A percentile compares a stretch with the other conserved stretches of the same genome.
Evolutionary conservation across 129 eudicot genomes (phyloP).

Genomic region (Lactuca saligna): DNA sequence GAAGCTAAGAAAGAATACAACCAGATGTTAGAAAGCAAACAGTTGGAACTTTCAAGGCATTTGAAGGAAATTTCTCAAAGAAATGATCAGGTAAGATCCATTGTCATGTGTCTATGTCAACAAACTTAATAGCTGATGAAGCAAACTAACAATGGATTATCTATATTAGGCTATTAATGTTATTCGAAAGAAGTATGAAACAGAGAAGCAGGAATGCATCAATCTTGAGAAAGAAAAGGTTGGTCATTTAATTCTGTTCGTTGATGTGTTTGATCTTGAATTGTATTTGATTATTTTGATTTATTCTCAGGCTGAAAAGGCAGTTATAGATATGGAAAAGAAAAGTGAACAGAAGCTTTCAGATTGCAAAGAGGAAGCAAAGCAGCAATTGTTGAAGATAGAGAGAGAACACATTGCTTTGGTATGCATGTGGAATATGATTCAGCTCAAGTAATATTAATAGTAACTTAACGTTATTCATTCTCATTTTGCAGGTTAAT

Average conservation of each 20-base stretch:
- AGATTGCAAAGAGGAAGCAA: constrained; percentile 66
- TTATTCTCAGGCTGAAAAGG: constrained; percentile 60
- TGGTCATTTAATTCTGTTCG: constrained; percentile 13
- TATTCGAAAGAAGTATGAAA: constrained; percentile 80
- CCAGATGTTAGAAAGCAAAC: constrained; percentile 80
- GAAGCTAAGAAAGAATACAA: constrained; percentile 83
- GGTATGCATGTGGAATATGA: constrained; percentile 48
- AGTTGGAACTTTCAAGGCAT: constrained; percentile 82
- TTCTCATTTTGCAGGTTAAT: constrained; percentile 46
- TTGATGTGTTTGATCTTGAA: neutral
- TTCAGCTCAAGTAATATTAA: constrained; percentile 7
- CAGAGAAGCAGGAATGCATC: constrained; percentile 72
- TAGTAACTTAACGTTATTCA: constrained; percentile 2
- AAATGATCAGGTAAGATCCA: constrained; percentile 74
- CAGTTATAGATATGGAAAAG: constrained; percentile 59
- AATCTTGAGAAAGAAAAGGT: constrained; percentile 91
- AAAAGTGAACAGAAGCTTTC: constrained; percentile 60
- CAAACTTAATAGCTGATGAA: constrained; percentile 7
- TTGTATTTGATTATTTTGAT: constrained; percentile 10
- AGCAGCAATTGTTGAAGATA: constrained; percentile 47
- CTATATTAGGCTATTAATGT: constrained; percentile 77
- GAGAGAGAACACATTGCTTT: constrained; percentile 77
- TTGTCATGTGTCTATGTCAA: constrained; percentile 12
- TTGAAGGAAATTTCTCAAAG: constrained; percentile 89
- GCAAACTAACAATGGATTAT: constrained; percentile 29